phyloP scores from a whole-genome alignment of 306 rosid genomes.

The Leucaena leucocephala region DNA sequence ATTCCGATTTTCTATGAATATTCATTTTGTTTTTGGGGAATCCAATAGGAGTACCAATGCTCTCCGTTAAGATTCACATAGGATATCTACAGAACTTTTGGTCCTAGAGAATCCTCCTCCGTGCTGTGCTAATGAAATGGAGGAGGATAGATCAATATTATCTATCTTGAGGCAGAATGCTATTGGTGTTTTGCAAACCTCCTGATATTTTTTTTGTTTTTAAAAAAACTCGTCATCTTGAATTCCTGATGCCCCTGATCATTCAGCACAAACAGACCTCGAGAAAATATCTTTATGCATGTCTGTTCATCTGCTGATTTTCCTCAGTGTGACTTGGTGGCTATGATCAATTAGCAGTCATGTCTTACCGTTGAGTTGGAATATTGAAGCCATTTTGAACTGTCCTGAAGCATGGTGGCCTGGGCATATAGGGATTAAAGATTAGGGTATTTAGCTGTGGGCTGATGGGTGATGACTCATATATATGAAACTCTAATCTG shows the following conservation, averaged over 20 bases:
- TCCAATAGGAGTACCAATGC: not conserved
- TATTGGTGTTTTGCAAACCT: not conserved
- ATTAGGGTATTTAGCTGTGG: not conserved
- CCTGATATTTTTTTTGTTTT: too few species aligned
- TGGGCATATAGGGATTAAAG: not conserved
- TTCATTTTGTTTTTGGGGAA: not conserved
- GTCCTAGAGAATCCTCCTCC: not conserved
- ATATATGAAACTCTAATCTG: not conserved
- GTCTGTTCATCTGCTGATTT: not conserved
- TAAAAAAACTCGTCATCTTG: not conserved
- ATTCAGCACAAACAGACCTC: not conserved
- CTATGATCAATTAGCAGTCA: not conserved
- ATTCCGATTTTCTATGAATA: not conserved
- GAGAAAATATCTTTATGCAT: conserved; percentile 4
- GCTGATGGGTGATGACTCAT: not conserved
- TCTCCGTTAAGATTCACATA: not conserved
- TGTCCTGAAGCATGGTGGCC: not conserved
- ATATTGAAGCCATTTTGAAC: not conserved
- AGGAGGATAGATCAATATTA: not conserved
- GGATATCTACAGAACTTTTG: not conserved
- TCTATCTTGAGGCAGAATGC: not conserved
- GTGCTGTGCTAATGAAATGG: not conserved
- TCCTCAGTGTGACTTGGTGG: conserved; percentile 9
- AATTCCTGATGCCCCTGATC: not conserved
- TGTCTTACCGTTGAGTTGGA: conserved; percentile 3